These are phyloP conservation scores for Lithospermum erythrorhizon DNA, from an alignment of 257 asterid genomes.

Conservation along the genomic window DNA sequence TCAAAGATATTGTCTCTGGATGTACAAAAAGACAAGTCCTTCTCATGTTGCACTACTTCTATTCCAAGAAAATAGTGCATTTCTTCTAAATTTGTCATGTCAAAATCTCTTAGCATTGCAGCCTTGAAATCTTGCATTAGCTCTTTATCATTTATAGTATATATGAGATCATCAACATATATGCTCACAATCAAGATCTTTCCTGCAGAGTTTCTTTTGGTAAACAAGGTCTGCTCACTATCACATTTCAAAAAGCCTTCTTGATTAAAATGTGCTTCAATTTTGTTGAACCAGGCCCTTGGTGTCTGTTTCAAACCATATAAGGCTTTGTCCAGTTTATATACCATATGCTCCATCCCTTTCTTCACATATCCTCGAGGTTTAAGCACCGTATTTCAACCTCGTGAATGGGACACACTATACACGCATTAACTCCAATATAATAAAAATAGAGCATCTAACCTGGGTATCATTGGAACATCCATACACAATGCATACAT, in stretches of 20 bases:
- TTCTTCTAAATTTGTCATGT: not conserved
- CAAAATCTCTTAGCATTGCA: not conserved
- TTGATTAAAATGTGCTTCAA: too few species aligned
- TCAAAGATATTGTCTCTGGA: too few species aligned
- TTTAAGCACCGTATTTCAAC: too few species aligned
- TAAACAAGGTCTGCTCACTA: too few species aligned
- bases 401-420: too few species aligned
- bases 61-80: not conserved
- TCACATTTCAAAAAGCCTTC: too few species aligned
- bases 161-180: conserved; percentile 2
- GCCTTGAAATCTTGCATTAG: not conserved
- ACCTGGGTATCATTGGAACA: too few species aligned
- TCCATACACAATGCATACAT: too few species aligned
- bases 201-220: not conserved
- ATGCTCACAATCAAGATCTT: conserved; percentile 10
- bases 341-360: not conserved
- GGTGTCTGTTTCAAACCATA: conserved; percentile 5
- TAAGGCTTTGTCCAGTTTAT: not conserved
- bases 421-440: too few species aligned
- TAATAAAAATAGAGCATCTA: too few species aligned
- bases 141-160: not conserved
- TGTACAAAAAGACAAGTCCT: too few species aligned
- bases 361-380: not conserved
- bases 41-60: not conserved
- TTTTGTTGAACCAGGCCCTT: conserved; percentile 9